A percentile compares a stretch with the other conserved stretches of the same genome.
These are phyloP conservation scores for Hypoxylon perforatum DNA, from an alignment of 495 filamentous ascomycete species.

Conservation along the genomic window DNA sequence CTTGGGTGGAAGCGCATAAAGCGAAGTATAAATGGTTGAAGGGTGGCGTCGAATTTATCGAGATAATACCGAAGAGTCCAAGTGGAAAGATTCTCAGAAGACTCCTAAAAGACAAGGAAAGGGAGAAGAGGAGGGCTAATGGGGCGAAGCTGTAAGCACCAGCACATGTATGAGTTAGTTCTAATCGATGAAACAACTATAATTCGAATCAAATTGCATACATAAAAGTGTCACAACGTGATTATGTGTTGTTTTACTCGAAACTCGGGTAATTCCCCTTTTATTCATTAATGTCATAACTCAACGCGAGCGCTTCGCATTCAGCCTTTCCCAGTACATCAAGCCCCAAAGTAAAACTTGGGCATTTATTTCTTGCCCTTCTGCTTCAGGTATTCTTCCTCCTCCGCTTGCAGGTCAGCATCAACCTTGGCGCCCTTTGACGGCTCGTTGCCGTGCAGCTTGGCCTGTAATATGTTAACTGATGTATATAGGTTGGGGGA, in stretches of 20 bases:
- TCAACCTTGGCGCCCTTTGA: slow-evolving; percentile 76
- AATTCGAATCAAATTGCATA: too few relatives aligned
- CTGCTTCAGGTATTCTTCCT: slow-evolving; percentile 70
- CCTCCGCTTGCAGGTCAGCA: slow-evolving; percentile 68
- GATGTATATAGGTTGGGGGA: too few relatives aligned
- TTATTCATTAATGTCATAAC: slow-evolving; percentile 4
- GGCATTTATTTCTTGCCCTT: slow-evolving; percentile 55
- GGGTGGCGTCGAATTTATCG: slow-evolving; percentile 83
- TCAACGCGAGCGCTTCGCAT: not conserved
- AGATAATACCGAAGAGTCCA: slow-evolving; percentile 85
- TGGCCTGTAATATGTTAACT: too few relatives aligned
- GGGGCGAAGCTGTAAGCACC: slow-evolving; percentile 61
- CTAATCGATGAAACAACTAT: too few relatives aligned
- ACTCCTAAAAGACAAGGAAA: slow-evolving; percentile 82
- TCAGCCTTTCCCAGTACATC: not conserved
- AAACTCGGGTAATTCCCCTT: not conserved
- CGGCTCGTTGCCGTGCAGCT: slow-evolving; percentile 71
- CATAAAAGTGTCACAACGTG: not conserved
- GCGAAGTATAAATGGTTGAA: slow-evolving; percentile 89
- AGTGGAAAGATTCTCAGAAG: slow-evolving; percentile 92
- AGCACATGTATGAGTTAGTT: not conserved
- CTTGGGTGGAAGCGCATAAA: slow-evolving; percentile 85
- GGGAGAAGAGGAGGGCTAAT: slow-evolving; percentile 70
- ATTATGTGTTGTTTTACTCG: not conserved
- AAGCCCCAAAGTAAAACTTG: not conserved